Evolutionary conservation across 176 grass and related monocot species (phyloP), one percentile per base, ranked within the genome.

Genomic region (Alloteropsis semialata): DNA sequence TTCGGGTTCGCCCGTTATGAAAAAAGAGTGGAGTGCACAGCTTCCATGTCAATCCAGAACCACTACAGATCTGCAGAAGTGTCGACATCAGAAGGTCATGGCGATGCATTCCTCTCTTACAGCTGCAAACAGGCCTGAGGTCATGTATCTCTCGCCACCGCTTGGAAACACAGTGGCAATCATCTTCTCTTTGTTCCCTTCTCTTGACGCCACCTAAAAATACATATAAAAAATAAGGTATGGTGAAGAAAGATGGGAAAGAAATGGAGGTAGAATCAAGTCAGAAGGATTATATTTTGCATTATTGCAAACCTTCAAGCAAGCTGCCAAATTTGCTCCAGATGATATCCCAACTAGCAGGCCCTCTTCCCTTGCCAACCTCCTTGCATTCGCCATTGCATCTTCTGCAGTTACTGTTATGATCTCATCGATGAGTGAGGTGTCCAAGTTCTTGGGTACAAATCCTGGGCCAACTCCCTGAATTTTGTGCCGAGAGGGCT

Each of bases 321-420:
- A 93, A 71, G 91, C 88, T 24, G 94, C 67, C 58, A 97, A 86
- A 75, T 90, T 90, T 49, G 91, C 88, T 85, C 91, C 84, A 58
- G 91, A 97, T 62, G 94, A 97, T 87, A 97, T 91, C 4, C 91
- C 91, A 74, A 81, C 91, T 54, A 93, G 88, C 36, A 97, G 49
- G 6, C 88, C 88, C 76, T 91, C 94, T 89, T 97, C 91, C 33
- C 25, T 83, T n/a, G 88, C 86, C 73, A 93, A 44, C 85, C 86
- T 93, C 53, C 61, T 89, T 29, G 91, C 88, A 48, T 85, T 86
- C 5, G 10, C 72, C 86, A 93, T 89, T 49, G 94, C 71, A 57
- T 93, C 84, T 55, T 91, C 81, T 24, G 84, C 73, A 2, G 88
- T 57, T 43, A 97, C 88, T 11, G 84, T 89, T 19, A 93, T 56